These are phyloP conservation scores for Salix purpurea DNA, from an alignment of 345 rosid genomes.

Conservation along the genomic window DNA sequence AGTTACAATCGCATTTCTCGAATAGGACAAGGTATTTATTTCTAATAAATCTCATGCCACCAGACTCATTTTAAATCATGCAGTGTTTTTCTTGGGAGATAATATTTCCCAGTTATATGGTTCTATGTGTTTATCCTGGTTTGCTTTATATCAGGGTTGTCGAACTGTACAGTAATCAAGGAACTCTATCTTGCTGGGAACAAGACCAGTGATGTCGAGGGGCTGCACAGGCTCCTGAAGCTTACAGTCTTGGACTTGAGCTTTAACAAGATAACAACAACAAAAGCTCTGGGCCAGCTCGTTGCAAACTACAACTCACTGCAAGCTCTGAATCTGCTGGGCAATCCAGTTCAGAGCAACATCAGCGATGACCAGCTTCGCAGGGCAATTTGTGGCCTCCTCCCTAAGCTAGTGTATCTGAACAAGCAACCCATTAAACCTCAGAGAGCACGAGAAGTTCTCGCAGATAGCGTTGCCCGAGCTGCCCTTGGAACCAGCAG, in stretches of 20 bases:
- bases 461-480: conserved; percentile 68
- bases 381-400: conserved; percentile 65
- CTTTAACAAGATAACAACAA: conserved; percentile 89
- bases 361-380: conserved; percentile 74
- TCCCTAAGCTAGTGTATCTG: conserved; percentile 70
- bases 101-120: background rate
- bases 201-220: conserved; percentile 82
- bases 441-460: conserved; percentile 62
- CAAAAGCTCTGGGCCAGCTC: conserved; percentile 81
- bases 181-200: conserved; percentile 88
- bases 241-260: conserved; percentile 78
- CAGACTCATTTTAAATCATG: background rate
- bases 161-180: conserved; percentile 77
- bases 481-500: conserved; percentile 59
- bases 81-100: background rate
- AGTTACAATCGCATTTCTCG: conserved; percentile 89
- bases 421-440: conserved; percentile 83
- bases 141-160: conserved; percentile 49
- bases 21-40: conserved; percentile 72
- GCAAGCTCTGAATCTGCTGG: conserved; percentile 70
- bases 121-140: conserved; percentile 3
- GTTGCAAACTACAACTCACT: conserved; percentile 83
- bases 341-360: conserved; percentile 79
- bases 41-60: background rate
- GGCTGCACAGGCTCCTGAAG: conserved; percentile 85